These are phyloP conservation scores for Capillidium heterosporum DNA, from an alignment of 371 early-diverging fungal species.

Conservation along the genomic window DNA sequence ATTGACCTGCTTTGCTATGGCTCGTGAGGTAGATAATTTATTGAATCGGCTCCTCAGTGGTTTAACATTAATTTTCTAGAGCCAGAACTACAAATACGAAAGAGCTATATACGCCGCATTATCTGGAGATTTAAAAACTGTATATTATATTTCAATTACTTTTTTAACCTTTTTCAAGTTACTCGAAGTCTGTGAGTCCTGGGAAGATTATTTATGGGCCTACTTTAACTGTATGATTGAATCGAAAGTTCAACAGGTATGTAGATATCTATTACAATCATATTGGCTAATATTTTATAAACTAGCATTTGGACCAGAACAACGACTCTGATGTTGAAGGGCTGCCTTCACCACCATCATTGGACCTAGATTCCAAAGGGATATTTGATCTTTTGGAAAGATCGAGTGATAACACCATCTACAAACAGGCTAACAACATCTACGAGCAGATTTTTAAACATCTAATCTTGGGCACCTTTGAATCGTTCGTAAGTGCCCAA, in stretches of 20 bases:
- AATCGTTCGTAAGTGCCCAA: no score
- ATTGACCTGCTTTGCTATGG: slow-evolving; percentile 2
- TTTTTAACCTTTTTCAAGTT: background rate
- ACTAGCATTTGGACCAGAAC: background rate
- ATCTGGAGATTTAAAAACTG: slow-evolving; percentile 9
- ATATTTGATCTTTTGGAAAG: background rate
- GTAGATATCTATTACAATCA: background rate
- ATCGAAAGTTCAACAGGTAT: slow-evolving; percentile 7
- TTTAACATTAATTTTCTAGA: slow-evolving; percentile 4
- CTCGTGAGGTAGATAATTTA: slow-evolving; percentile 5
- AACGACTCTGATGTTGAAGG: background rate
- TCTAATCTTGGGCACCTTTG: no score
- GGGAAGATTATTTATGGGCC: slow-evolving; percentile 12
- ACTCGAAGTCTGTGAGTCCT: slow-evolving; percentile 6
- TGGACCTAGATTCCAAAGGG: background rate
- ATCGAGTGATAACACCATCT: background rate
- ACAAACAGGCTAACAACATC: background rate
- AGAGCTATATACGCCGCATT: slow-evolving; percentile 7
- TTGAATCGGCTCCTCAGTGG: background rate
- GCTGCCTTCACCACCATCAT: background rate
- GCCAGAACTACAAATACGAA: slow-evolving; percentile 3
- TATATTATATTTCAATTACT: background rate
- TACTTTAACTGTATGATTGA: slow-evolving; percentile 8
- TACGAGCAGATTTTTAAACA: no score
- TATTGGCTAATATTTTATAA: background rate